Evolutionary conservation across 257 asterid genomes (phyloP), one percentile per base, ranked within the genome.

Genomic region (Scutellaria barbata): DNA sequence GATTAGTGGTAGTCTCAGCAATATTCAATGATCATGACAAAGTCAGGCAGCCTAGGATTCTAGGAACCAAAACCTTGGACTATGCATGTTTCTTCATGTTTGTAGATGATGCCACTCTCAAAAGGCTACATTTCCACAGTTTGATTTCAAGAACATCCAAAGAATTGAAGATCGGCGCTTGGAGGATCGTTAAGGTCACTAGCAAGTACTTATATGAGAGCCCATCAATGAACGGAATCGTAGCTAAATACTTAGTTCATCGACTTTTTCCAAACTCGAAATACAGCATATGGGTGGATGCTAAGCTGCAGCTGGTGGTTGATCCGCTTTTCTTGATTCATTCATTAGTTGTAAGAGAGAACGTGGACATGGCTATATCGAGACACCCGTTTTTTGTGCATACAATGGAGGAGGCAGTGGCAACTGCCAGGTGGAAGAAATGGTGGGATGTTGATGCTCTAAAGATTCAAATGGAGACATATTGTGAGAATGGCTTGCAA

Each of bases 341-440:
- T 71, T 78, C 98, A 2, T 80, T 95, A 6, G 81, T 89, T 3
- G 64, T 85, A 46, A 80, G 77, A 58, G 94, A 89, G 74, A 68
- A 79, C 60, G 90, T 81, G 30, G 99, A 95, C 62, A 82, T 92
- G 89, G 98, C 99, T 10, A 80, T 92, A 5, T 89, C 99, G 0
- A 88, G 74, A 43, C 99, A 95, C 74, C 98, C 98, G 0, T 74
- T 78, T 45, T 95, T 81, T 75, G 13, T 83, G 51, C 95, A 95
- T 54, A 85, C 98, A 0, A 75, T 95, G 87, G 99, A 95, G 63
- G 99, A 95, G 71, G 99, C 97, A 0, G 75, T 82, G 84, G 96
- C 98, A 1, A 95, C 98, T 20, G 93, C 92, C 0, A 73, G 99
- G 66, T 95, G 99, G 99, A 89, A 81, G 77, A 95, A 95, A 72